Base-by-base conservation (phyloP, 2,329 filamentous ascomycete genomes). In the Nigrospora sphaerica region DNA sequence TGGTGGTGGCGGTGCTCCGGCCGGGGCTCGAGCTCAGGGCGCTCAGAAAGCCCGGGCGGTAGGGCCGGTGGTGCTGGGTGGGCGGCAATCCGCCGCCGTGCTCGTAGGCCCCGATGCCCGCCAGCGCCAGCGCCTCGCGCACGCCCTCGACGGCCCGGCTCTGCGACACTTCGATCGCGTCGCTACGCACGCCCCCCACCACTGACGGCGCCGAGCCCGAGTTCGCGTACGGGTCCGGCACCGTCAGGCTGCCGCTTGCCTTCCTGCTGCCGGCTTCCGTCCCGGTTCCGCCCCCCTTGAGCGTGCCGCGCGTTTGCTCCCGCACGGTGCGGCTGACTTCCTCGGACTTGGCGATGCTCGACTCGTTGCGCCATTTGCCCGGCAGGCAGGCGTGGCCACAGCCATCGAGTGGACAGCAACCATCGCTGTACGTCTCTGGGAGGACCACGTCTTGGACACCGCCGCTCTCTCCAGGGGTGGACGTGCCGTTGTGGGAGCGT, bases 371-470 rank as follows among this genome's bases (percentile, higher is more conserved):
- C 63, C 78, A 81, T 33, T 66, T 66, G 0, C 78, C 77, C 0
- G 79, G 78, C 0, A 84, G 68, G 50, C 81, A 85, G 28, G 77
- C 77, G 54, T 85, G 81, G 3, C 80, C 75, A 56, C 81, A 85
- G 0, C 81, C 80, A 50, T 83, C 79, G n/a, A 81, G 62, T 2
- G 81, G 80, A 52, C 81, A 85, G 59, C 74, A 81, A 0, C 81
- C 81, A 41, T 74, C 77, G 32, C 73, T 74, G 52, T 60, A 70
- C 10, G 66, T 62, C 16, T 67, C 66, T 1, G 59, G 59, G 1
- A 58, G 64, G 39, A 56, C 50, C 12, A 57, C 50, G 16, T 32
- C 13, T 41, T 19, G 45, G 53, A 39, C 41, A 18, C 16, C 12
- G 17, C 17, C 40, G 6, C 31, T 10, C 6, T 33, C 33, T 12